Percentiles rank a stretch among this genome's conserved stretches.
Evolutionary conservation across 139 green algal genomes (phyloP).

Genomic region (Chlamydomonas incerta): DNA sequence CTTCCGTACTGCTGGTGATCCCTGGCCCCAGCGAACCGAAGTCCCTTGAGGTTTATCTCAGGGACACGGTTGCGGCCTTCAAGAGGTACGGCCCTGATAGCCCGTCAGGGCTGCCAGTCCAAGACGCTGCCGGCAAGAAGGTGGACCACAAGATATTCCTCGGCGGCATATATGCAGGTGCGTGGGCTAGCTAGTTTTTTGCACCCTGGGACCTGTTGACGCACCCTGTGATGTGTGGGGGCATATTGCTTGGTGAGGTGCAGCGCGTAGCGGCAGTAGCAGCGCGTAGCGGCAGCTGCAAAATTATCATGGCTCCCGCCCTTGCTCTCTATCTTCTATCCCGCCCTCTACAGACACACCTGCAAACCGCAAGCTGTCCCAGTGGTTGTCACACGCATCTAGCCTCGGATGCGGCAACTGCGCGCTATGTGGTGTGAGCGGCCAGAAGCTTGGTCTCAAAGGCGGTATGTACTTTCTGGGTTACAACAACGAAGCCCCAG

Average conservation of each 20-base stretch:
- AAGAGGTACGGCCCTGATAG: not conserved
- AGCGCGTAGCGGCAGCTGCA: too few relatives aligned
- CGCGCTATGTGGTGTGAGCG: not conserved
- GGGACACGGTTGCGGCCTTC: not conserved
- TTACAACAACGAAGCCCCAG: too few relatives aligned
- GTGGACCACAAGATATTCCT: not conserved
- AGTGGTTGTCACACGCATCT: not conserved
- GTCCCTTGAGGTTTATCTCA: not conserved
- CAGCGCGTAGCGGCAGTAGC: not conserved
- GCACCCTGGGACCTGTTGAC: too few relatives aligned
- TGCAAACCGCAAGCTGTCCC: not conserved
- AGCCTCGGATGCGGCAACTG: not conserved
- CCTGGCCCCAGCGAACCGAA: not conserved
- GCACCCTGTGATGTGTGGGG: too few relatives aligned
- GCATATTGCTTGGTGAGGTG: not conserved
- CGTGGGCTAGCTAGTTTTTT: too few relatives aligned
- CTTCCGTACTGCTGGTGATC: not conserved
- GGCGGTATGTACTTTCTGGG: too few relatives aligned
- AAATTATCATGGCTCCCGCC: not conserved
- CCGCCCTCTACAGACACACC: not conserved
- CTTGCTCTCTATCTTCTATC: not conserved
- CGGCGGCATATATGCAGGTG: not conserved
- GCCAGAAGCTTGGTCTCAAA: too few relatives aligned
- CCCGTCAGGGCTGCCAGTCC: not conserved
- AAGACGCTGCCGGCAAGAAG: too few relatives aligned